Evolutionary conservation across 148 eudicot genomes (phyloP).

Genomic region (Chenopodium album): DNA sequence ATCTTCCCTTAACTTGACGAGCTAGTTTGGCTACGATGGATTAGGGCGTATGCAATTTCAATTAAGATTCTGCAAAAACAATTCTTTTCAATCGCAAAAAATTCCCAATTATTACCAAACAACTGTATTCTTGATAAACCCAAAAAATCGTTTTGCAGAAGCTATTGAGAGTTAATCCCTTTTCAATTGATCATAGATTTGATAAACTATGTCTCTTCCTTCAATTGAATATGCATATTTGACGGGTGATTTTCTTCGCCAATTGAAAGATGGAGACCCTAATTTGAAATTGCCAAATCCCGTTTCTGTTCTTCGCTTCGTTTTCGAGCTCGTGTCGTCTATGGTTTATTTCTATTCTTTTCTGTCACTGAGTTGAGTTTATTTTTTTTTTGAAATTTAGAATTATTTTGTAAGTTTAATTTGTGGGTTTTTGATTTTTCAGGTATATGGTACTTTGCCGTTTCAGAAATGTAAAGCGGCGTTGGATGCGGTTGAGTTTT

Average conservation of each 20-base stretch:
- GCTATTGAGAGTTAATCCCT: too few species aligned
- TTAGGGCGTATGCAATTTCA: too few species aligned
- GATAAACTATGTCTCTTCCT: neutral
- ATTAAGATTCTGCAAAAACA: too few species aligned
- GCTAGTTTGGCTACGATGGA: too few species aligned
- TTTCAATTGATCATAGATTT: neutral
- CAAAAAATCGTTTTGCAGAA: too few species aligned
- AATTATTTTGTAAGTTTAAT: neutral
- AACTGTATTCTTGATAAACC: too few species aligned
- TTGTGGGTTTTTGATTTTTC: neutral
- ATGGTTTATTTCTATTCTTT: constrained; percentile 35
- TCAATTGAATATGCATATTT: constrained; percentile 51
- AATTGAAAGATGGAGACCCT: constrained; percentile 65
- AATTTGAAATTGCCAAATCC: constrained; percentile 50
- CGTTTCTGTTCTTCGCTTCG: constrained; percentile 63
- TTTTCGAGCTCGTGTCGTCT: constrained; percentile 75
- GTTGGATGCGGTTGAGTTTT: constrained; percentile 72
- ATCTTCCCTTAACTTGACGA: too few species aligned
- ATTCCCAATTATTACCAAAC: too few species aligned
- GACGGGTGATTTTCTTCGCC: constrained; percentile 61
- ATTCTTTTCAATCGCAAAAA: too few species aligned
- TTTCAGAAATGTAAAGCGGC: constrained; percentile 87
- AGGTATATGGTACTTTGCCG: constrained; percentile 81
- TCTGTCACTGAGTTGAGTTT: neutral
- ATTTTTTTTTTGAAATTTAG: neutral